phyloP scores from a whole-genome alignment of 495 filamentous ascomycete species.

The Cladorrhinum samala region DNA sequence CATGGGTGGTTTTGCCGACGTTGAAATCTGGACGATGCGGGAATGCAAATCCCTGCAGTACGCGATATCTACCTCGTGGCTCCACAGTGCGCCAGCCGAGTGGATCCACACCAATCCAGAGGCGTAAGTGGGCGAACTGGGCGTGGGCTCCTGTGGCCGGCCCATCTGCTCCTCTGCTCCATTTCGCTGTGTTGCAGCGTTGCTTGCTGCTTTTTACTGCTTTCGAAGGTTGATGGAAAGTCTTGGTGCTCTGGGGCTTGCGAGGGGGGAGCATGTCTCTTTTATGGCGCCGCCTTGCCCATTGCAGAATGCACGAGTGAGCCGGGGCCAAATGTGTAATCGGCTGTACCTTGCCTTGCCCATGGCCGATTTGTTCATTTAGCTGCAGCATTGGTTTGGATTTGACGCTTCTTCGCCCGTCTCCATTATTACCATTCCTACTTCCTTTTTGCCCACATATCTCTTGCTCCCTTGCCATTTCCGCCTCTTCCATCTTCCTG shows the following conservation, averaged over 20 bases:
- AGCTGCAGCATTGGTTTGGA: slow-evolving; percentile 9
- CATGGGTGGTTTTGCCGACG: slow-evolving; percentile 23
- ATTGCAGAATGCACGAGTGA: slow-evolving; percentile 6
- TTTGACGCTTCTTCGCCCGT: slow-evolving; percentile 27
- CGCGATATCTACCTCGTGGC: slow-evolving; percentile 17
- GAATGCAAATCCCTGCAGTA: slow-evolving; percentile 28
- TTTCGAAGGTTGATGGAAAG: slow-evolving; percentile 9
- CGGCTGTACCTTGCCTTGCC: slow-evolving; percentile 13
- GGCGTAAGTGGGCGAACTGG: slow-evolving; percentile 6
- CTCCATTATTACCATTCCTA: slow-evolving; percentile 32
- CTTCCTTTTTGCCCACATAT: slow-evolving; percentile 27
- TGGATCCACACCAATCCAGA: slow-evolving; percentile 11
- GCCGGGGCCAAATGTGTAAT: slow-evolving; percentile 2
- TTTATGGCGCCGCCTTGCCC: slow-evolving; percentile 18
- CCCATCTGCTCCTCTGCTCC: neutral
- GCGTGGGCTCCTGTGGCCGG: neutral
- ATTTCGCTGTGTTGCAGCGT: neutral
- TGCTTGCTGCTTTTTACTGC: neutral
- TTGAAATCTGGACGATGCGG: slow-evolving; percentile 25
- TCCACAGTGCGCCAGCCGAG: slow-evolving; percentile 7
- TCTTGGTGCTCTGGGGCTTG: neutral
- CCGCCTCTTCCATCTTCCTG: slow-evolving; percentile 16
- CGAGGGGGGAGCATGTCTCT: neutral
- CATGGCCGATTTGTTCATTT: slow-evolving; percentile 11
- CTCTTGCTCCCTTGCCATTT: slow-evolving; percentile 24